These are phyloP conservation scores for Pyrenula massariospora DNA, from an alignment of 495 filamentous ascomycete genomes.

Conservation along the genomic window DNA sequence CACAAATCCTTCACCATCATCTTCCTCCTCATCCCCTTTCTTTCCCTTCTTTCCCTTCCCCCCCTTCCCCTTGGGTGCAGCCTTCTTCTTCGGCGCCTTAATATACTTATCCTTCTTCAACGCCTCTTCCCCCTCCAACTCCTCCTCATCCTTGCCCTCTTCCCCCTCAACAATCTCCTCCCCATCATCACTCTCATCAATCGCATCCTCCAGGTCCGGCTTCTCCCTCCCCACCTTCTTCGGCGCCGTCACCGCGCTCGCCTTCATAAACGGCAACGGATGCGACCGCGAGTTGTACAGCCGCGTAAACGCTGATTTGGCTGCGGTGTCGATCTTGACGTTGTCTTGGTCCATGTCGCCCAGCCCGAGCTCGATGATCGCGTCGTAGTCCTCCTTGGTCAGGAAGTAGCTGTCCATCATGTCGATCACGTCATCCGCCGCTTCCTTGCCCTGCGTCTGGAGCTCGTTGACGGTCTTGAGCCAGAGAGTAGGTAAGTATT, in stretches of 20 bases:
- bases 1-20: conserved; percentile 23
- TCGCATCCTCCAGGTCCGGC: conserved; percentile 91
- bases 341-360: conserved; percentile 65
- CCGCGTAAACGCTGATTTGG: conserved; percentile 82
- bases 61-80: conserved; percentile 14
- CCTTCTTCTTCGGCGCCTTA: conserved; percentile 67
- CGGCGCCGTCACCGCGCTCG: conserved; percentile 62
- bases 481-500: conserved; percentile 90
- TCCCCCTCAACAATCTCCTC: conserved; percentile 48
- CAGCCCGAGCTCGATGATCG: conserved; percentile 80
- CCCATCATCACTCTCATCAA: conserved; percentile 80
- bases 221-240: conserved; percentile 58
- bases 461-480: conserved; percentile 61
- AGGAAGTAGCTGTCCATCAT: conserved; percentile 97
- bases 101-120: conserved; percentile 94
- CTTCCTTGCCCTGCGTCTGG: conserved; percentile 60
- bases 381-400: conserved; percentile 91
- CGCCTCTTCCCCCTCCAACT: conserved; percentile 62
- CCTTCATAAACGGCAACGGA: conserved; percentile 93
- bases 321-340: conserved; percentile 70
- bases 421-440: conserved; percentile 62
- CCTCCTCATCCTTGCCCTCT: conserved; percentile 48
- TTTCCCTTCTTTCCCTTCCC: conserved; percentile 45
- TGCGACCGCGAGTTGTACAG: conserved; percentile 80
- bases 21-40: conserved; percentile 24